Base-by-base conservation (phyloP, 2,329 filamentous ascomycete genomes). In the Colletotrichum sp. region DNA sequence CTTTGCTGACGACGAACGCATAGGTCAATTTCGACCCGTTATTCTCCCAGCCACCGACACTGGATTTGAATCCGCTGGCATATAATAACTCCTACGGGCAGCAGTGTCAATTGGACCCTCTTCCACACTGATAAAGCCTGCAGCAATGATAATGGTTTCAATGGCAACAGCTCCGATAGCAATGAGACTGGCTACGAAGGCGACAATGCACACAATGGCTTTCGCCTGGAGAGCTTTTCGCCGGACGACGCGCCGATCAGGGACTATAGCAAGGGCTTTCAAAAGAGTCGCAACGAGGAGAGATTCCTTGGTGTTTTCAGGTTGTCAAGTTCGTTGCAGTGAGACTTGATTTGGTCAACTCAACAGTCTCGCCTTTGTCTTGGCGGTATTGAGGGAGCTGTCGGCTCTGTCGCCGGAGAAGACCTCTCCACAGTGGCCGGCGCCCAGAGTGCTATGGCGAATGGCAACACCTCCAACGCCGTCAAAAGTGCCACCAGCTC, bases 21-120 rank as follows among this genome's bases (percentile, higher is more conserved):
- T 5, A 84, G 82, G 82, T 10, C 81, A 82, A 34, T 79, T 79
- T 48, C 80, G 82, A 16, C 79, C 80, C 5, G 81, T 80, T 4
- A 78, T 83, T n/a, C 52, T 84, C 8, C 74, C 68, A n/a, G 8
- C 10, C 22, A 32, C 72, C 52, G 18, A 71, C 18, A 68, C 59
- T 39, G 30, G 72, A 16, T 36, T 79, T 15, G 52, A 70, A 8
- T 74, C 77, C 10, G 82, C 84, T 22, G 81, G 81, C 39, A 80
- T 80, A 2, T 82, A 84, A 71, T 80, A 78, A 44, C 36, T 39
- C 36, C 22, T 82, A 81, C 63, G 79, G 16, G 15, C 15, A 18
- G 36, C 36, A 18, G 8, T 39, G 16, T 39, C 36, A 39, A 39
- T 39, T 39, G 8, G 16, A 39, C 15, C 36, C 79, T 13, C 39